Evolutionary conservation across 2,329 filamentous ascomycete genomes (phyloP).

Genomic region (Aspergillus sp.): DNA sequence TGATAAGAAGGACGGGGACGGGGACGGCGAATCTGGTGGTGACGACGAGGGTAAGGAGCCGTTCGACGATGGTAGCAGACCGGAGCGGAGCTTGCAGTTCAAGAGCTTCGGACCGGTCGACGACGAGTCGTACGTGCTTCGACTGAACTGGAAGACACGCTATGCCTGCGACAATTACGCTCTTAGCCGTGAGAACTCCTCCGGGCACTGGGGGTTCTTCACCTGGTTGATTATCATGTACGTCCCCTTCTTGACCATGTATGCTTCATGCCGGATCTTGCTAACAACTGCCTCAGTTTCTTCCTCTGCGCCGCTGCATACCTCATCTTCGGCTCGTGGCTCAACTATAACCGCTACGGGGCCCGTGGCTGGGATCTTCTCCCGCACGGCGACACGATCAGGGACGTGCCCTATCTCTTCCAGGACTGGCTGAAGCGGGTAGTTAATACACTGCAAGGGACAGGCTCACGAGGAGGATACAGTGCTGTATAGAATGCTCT

Average conservation of each 20-base stretch:
- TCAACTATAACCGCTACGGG: constrained; percentile 97
- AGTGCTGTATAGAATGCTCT: constrained; percentile 72
- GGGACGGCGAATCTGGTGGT: constrained; percentile 8
- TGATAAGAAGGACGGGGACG: constrained; percentile 8
- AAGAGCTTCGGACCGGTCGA: constrained; percentile 70
- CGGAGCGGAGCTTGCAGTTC: constrained; percentile 70
- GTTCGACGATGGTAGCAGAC: constrained; percentile 26
- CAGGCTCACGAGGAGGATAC: constrained; percentile 86
- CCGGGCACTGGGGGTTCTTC: constrained; percentile 86
- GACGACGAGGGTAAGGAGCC: constrained; percentile 25
- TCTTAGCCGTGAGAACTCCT: constrained; percentile 49
- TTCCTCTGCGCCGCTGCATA: constrained; percentile 88
- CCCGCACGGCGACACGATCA: constrained; percentile 88
- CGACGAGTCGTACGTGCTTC: constrained; percentile 66
- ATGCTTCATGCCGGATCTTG: background rate
- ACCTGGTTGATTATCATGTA: constrained; percentile 96
- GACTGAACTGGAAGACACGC: constrained; percentile 84
- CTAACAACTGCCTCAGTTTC: constrained; percentile 56
- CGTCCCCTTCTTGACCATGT: constrained; percentile 44
- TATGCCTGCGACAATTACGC: constrained; percentile 74
- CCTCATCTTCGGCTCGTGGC: constrained; percentile 96
- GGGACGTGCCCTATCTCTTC: constrained; percentile 88
- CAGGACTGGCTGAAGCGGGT: constrained; percentile 85
- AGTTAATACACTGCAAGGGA: constrained; percentile 80
- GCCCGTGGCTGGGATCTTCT: constrained; percentile 93